Conservation (phyloP, 495 filamentous ascomycete species). For the Articulospora tetracladia region DNA sequence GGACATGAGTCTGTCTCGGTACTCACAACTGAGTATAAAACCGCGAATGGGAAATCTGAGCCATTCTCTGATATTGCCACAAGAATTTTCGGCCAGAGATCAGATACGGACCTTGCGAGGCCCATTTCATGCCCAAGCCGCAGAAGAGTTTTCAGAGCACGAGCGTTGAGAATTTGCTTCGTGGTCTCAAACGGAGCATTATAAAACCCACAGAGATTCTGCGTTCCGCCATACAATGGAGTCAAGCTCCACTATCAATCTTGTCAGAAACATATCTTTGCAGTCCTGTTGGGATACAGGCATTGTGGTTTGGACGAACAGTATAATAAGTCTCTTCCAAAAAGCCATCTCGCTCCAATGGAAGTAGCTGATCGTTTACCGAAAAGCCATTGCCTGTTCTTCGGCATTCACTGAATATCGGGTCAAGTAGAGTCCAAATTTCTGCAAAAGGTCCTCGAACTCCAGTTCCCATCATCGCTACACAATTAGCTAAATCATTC, state of each 20-base stretch:
- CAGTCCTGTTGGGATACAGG: neutral
- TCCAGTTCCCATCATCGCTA: conserved; percentile 22
- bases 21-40: conserved; percentile 53
- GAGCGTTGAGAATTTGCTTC: conserved; percentile 52
- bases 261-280: neutral
- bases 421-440: conserved; percentile 16
- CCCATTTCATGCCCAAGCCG: conserved; percentile 64
- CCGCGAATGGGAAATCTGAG: conserved; percentile 56
- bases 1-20: neutral
- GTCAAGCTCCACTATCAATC: conserved; percentile 53
- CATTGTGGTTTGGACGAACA: neutral
- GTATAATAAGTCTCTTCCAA: conserved; percentile 67
- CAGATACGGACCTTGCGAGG: conserved; percentile 57
- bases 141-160: conserved; percentile 55
- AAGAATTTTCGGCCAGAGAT: conserved; percentile 53
- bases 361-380: conserved; percentile 18
- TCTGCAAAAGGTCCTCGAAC: conserved; percentile 18
- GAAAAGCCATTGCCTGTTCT: conserved; percentile 14
- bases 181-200: conserved; percentile 68
- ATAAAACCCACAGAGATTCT: conserved; percentile 53
- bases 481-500: too few relatives aligned
- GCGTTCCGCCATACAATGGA: conserved; percentile 55
- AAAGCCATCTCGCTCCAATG: conserved; percentile 33
- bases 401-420: conserved; percentile 14
- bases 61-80: conserved; percentile 55